Evolutionary conservation across 768 basidiomycete species (phyloP).

Genomic region (Pisolithus albus): DNA sequence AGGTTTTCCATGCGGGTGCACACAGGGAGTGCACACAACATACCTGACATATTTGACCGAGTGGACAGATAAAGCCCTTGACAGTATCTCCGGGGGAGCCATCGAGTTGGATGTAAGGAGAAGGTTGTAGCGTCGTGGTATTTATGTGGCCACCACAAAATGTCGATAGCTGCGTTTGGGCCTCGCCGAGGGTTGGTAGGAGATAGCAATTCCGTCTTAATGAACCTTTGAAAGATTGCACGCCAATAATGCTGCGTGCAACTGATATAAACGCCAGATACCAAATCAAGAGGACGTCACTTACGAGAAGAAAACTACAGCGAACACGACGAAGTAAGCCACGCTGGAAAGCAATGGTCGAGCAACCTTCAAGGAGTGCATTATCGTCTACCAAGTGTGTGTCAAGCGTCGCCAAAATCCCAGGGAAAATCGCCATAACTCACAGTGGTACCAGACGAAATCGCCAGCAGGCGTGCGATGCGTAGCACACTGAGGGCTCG

Average conservation of each 20-base stretch:
- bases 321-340: constrained; percentile 87
- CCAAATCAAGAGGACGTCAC: constrained; percentile 15
- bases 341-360: constrained; percentile 86
- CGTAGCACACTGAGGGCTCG: constrained; percentile 83
- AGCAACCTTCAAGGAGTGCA: constrained; percentile 87
- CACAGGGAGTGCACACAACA: constrained; percentile 7
- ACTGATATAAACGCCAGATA: neutral
- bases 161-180: constrained; percentile 42
- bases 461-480: constrained; percentile 71
- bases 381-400: constrained; percentile 53
- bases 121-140: constrained; percentile 39
- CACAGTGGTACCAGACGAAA: constrained; percentile 90
- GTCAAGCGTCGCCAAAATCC: constrained; percentile 4
- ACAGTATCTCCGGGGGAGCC: constrained; percentile 31
- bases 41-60: constrained; percentile 79
- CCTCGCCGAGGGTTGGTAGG: constrained; percentile 47
- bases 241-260: constrained; percentile 66
- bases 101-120: constrained; percentile 36
- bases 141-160: constrained; percentile 82
- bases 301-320: constrained; percentile 81
- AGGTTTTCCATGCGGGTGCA: neutral
- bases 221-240: constrained; percentile 89
- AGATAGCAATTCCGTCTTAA: constrained; percentile 60
- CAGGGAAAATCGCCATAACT: constrained; percentile 20
- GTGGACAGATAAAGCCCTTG: constrained; percentile 89